Conservation (phyloP, 2,329 filamentous ascomycete species). For the Gaeumannomyces tritici region DNA sequence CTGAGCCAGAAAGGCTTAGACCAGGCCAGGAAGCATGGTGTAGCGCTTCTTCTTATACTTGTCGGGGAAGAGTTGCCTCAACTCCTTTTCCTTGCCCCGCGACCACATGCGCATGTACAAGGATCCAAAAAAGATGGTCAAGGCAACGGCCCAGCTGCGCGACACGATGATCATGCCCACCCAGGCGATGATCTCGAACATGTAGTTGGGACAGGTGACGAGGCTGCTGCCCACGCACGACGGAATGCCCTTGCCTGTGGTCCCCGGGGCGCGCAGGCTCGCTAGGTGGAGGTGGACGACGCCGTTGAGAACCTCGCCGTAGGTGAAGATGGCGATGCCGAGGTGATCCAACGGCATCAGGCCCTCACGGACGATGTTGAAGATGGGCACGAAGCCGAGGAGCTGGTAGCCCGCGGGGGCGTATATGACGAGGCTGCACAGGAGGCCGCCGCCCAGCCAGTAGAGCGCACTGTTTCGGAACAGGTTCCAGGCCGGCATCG, state of each 20-base stretch:
- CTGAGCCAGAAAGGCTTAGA: slow-evolving; percentile 33
- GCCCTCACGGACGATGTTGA: neutral
- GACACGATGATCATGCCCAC: slow-evolving; percentile 70
- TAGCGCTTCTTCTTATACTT: slow-evolving; percentile 93
- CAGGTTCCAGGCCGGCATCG: slow-evolving; percentile 86
- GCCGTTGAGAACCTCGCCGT: slow-evolving; percentile 75
- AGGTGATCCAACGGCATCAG: slow-evolving; percentile 43
- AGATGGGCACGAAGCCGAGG: slow-evolving; percentile 42
- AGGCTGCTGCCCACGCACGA: slow-evolving; percentile 72
- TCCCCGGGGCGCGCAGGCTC: slow-evolving; percentile 65
- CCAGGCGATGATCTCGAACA: slow-evolving; percentile 88
- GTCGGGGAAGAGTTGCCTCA: slow-evolving; percentile 83
- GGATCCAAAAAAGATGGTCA: slow-evolving; percentile 67
- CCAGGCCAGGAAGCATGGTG: slow-evolving; percentile 69
- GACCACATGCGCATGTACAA: slow-evolving; percentile 83
- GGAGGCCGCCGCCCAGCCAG: slow-evolving; percentile 74
- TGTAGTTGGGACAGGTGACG: slow-evolving; percentile 96
- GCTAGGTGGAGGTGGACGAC: slow-evolving; percentile 72
- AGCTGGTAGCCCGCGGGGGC: slow-evolving; percentile 37
- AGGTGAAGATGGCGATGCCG: slow-evolving; percentile 61
- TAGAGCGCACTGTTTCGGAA: slow-evolving; percentile 95
- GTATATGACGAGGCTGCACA: slow-evolving; percentile 82
- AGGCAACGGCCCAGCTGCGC: slow-evolving; percentile 64
- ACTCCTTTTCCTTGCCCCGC: slow-evolving; percentile 81
- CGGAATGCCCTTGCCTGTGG: slow-evolving; percentile 82